Base-by-base conservation (phyloP, 2,329 filamentous ascomycete genomes). In the Neonectria faginata region DNA sequence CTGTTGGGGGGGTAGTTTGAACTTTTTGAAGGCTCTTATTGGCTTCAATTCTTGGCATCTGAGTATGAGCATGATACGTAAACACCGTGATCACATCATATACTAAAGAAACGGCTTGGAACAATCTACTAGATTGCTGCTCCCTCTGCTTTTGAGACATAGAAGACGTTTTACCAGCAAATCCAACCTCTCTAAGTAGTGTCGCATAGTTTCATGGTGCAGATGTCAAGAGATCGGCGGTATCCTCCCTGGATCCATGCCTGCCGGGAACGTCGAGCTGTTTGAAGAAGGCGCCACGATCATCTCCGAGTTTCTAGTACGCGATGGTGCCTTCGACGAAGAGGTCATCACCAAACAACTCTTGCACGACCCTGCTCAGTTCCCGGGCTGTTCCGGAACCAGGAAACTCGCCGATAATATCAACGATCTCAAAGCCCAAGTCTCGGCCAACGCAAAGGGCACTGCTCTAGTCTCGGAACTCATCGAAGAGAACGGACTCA, bases 371-470 rank as follows among this genome's bases (percentile, higher is more conserved):
- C 93, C 93, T 0, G 91, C 91, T 0, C 83, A 90, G 70, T 89
- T 91, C 69, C 88, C 89, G 0, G 93, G 91, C 1, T 96, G 92
- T 79, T 90, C 87, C 57, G 92, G 92, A 2, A 94, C 93, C 0
- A 84, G 93, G 44, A 93, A 92, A 74, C 82, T 97, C 1, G 88
- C 87, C 9, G 93, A 97, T 77, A 97, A 97, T 75, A 84, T 97
- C 70, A 94, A 93, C 55, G 93, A 97, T 75, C 83, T 97, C 44
- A 94, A 94, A 77, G 93, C 93, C 0, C 93, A 97, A 75, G 90
- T 96, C 11, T 92, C 93, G 0, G 92, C 93, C 11, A 97, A 97
- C 73, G 90, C 93, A 70, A 94, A 93, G 70, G 93, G 93, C 10
- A 95, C 95, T 70, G 87, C 87, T 42, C 82, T 95, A n/a, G 93